Evolutionary conservation across 495 filamentous ascomycete genomes (phyloP).

Genomic region (Penicillium pulvis): DNA sequence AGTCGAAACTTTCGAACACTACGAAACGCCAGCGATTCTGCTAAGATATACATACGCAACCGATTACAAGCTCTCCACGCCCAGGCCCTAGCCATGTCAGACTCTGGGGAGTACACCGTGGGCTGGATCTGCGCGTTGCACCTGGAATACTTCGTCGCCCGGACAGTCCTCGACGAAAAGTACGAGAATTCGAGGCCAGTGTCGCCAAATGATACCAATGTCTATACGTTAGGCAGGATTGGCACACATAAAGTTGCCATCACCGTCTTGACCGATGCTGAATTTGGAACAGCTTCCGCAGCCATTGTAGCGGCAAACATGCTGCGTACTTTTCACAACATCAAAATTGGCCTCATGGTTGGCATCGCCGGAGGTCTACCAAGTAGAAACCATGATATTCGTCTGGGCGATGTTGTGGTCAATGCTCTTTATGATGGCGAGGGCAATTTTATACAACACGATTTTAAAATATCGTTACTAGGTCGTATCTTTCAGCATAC

Average conservation of each 20-base stretch:
- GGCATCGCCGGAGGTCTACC: constrained; percentile 30
- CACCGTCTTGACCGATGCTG: constrained; percentile 6
- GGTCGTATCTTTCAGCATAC: constrained; percentile 22
- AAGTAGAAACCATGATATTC: constrained; percentile 24
- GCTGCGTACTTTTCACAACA: constrained; percentile 17
- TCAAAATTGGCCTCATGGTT: constrained; percentile 25
- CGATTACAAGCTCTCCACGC: not conserved
- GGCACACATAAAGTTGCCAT: constrained; percentile 25
- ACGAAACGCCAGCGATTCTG: too few relatives aligned
- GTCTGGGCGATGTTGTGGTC: constrained; percentile 32
- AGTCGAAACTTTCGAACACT: too few relatives aligned
- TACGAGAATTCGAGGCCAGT: constrained; percentile 5
- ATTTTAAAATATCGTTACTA: constrained; percentile 32
- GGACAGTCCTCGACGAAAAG: constrained; percentile 40
- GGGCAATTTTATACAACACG: constrained; percentile 43
- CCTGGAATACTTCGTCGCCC: constrained; percentile 39
- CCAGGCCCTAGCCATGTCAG: constrained; percentile 3
- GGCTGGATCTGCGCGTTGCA: constrained; percentile 50
- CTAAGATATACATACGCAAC: too few relatives aligned
- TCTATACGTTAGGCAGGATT: constrained; percentile 39
- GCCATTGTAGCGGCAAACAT: constrained; percentile 37
- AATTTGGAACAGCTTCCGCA: constrained; percentile 13
- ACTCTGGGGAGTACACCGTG: constrained; percentile 40
- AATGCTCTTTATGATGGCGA: constrained; percentile 22
- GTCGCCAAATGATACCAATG: constrained; percentile 31